These are phyloP conservation scores for Ascochyta pisi DNA, from an alignment of 2,329 filamentous ascomycete species.

Conservation along the genomic window DNA sequence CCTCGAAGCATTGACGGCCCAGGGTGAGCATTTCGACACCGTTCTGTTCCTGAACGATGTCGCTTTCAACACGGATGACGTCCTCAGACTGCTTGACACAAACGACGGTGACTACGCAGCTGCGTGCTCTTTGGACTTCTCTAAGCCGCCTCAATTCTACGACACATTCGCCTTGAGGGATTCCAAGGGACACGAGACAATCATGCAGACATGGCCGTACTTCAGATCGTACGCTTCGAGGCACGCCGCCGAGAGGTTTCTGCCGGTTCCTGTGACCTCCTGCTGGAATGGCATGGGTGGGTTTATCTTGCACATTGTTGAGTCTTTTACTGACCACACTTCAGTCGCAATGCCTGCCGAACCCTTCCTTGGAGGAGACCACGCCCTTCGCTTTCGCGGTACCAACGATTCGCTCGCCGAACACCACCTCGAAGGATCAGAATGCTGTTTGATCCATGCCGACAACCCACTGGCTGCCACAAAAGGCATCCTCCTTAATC, in stretches of 20 bases:
- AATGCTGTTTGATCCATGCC: conserved; percentile 79
- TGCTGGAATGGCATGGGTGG: conserved; percentile 71
- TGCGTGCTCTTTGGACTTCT: conserved; percentile 68
- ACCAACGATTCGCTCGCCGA: conserved; percentile 66
- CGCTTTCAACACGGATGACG: conserved; percentile 65
- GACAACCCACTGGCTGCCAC: conserved; percentile 66
- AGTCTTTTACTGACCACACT: neutral
- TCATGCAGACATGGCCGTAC: conserved; percentile 66
- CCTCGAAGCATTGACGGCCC: conserved; percentile 58
- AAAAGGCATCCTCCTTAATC: conserved; percentile 71
- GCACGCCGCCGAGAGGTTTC: conserved; percentile 56
- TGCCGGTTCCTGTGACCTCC: conserved; percentile 65
- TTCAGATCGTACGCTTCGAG: conserved; percentile 61
- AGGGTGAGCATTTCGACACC: conserved; percentile 62
- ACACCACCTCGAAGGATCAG: conserved; percentile 74
- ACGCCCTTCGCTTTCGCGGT: conserved; percentile 66
- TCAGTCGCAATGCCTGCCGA: conserved; percentile 42
- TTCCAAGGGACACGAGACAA: conserved; percentile 56
- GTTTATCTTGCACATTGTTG: neutral
- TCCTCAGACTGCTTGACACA: conserved; percentile 63
- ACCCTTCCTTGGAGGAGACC: conserved; percentile 31
- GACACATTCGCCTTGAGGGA: conserved; percentile 70
- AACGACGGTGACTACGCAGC: conserved; percentile 66
- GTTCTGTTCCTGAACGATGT: conserved; percentile 70
- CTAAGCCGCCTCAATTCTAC: conserved; percentile 62